Evolutionary conservation across 2,329 filamentous ascomycete genomes (phyloP), one percentile per base, ranked within the genome.

Genomic region (Cordyceps militaris): DNA sequence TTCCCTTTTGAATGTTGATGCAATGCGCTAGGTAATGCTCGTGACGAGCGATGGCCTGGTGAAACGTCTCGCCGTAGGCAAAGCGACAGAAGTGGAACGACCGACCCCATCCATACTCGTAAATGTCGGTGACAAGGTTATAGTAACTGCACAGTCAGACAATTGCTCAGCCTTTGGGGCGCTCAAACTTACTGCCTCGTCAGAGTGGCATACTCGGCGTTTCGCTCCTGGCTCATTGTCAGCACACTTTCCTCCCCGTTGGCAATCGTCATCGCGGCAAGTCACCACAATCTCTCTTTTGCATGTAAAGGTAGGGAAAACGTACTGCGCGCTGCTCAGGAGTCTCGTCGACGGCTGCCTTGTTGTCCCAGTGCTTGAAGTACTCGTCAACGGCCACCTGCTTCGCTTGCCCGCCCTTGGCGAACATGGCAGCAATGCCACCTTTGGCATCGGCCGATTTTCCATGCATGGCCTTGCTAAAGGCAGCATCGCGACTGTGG

Each of bases 51-150:
- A 97, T 93, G 61, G 92, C 92, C 75, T 94, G 89, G 73, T 84
- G 79, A 78, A 97, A 97, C 54, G 84, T 78, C 77, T 99, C 94
- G 70, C 88, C 88, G 65, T 86, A 78, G 56, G 90, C 88, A 75
- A 93, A 97, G 62, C 93, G 91, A 77, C 90, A 96, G 82, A 97
- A 97, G 77, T 99, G 93, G 82, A 97, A 99, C 49, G 87, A 93
- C 68, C 91, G 86, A 61, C 90, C 90, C 92, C 93, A 97, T 66
- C 91, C 94, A 66, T 96, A 93, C 79, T 97, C 93, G 79, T 96
- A 96, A 52, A 96, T 75, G 70, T 96, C 92, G 64, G 92, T 96
- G 16, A 89, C 91, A 51, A 96, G 84, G 76, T 97, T 96, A 79
- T 97, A 97, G 81, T 96, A 96, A 73, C 88, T 91, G n/a, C 1